Conservation (phyloP, 495 filamentous ascomycete species). For the Cercophora newfieldiana region DNA sequence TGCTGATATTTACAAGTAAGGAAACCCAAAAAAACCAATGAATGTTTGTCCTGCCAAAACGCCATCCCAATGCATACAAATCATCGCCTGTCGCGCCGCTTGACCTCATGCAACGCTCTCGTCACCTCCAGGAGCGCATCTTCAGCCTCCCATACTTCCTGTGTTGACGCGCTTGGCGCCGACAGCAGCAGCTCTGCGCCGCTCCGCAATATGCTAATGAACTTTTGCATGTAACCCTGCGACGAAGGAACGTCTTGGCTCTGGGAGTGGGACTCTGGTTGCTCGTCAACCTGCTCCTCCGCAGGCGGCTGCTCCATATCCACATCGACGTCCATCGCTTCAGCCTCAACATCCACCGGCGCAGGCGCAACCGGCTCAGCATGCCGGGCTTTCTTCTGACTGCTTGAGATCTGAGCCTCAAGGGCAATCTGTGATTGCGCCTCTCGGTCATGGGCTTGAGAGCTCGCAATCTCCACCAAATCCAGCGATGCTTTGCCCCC, state of each 20-base stretch:
- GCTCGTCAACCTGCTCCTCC: not conserved
- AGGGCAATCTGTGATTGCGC: constrained; percentile 33
- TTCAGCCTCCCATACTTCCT: constrained; percentile 60
- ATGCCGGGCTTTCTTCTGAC: constrained; percentile 16
- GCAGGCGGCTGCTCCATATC: constrained; percentile 4
- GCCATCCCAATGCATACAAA: constrained; percentile 7
- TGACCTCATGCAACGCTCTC: constrained; percentile 62
- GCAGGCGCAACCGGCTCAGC: not conserved
- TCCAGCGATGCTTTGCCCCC: not conserved
- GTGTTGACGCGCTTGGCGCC: constrained; percentile 47
- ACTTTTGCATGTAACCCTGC: constrained; percentile 32
- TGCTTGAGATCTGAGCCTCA: constrained; percentile 25
- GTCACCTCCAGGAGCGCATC: constrained; percentile 68
- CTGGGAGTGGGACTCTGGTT: constrained; percentile 13
- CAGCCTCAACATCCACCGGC: constrained; percentile 4
- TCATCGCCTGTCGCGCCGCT: constrained; percentile 45
- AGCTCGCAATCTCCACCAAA: constrained; percentile 20
- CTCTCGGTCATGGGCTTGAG: constrained; percentile 21
- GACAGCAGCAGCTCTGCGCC: constrained; percentile 54
- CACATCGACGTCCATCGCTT: constrained; percentile 17
- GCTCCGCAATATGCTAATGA: constrained; percentile 52
- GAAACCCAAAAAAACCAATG: not conserved
- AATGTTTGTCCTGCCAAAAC: not conserved
- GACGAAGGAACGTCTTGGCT: constrained; percentile 10
- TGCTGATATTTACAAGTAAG: not conserved